Evolutionary conservation across 2,329 filamentous ascomycete genomes (phyloP), one percentile per base, ranked within the genome.

Genomic region (Aspergillus felis): DNA sequence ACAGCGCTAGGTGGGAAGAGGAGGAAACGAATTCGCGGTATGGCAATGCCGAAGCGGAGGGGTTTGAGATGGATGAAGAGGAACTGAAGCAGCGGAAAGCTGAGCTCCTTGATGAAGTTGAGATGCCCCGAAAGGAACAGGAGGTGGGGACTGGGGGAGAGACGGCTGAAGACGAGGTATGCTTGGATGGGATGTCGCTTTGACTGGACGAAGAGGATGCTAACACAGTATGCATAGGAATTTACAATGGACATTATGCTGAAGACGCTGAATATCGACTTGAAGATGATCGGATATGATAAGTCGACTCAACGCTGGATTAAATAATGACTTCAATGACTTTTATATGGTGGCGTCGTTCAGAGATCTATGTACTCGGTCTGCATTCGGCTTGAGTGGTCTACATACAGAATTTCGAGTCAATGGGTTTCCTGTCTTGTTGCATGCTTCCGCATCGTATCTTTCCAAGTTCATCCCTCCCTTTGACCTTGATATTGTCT

Each of bases 191-290:
- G 76, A 73, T 75, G 75, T 59, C 72, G 71, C 53, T 57, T 24
- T 61, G 57, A 20, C n/a, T 50, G 38, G 35, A 38, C 10, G 32
- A 32, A 27, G 24, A n/a, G 50, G 35, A 53, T 48, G 41, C 44
- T 57, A 20, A 57, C 38, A 12, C 9, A 10, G 49, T 57, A 51
- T 49, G 8, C 46, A 6, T 62, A 86, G 84, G 81, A 81, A 12
- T 88, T 89, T 65, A 88, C 85, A 12, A 87, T 90, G 81, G 84
- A 82, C 50, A 84, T 84, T 80, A 89, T 89, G 87, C 78, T 90
- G 17, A 81, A 81, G 62, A 84, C 81, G 29, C 74, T 89, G 57
- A 86, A 87, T 65, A 82, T 89, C 56, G 84, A 88, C 55, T 71
- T 84, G 4, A 74, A 80, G 51, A 67, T 83, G n/a, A 86, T 90